Conservation (phyloP, 371 early-diverging fungal genomes). For the Vairimorpha necatrix region DNA sequence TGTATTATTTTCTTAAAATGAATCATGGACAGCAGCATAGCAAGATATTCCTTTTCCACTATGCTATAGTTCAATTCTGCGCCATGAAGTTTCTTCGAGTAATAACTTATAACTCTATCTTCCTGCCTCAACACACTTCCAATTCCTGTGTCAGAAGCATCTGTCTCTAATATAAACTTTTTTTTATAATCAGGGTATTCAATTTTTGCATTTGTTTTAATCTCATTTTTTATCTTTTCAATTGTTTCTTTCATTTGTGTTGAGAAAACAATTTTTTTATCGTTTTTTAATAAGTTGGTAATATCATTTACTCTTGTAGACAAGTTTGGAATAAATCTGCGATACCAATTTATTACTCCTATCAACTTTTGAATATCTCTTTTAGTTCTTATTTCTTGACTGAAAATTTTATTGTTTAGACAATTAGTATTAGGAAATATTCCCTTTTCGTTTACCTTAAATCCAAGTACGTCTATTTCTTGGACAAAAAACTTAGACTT, state of each 20-base stretch:
- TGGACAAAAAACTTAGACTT: constrained; percentile 64
- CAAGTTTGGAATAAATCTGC: not conserved
- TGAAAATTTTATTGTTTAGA: not conserved
- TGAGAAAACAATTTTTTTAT: no score
- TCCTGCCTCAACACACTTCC: constrained; percentile 44
- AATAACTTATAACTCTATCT: constrained; percentile 10
- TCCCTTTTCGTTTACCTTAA: constrained; percentile 46
- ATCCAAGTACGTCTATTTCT: constrained; percentile 61
- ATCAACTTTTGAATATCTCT: not conserved
- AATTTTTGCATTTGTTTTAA: not conserved
- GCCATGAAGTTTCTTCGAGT: constrained; percentile 17
- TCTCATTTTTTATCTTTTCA: not conserved
- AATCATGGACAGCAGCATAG: constrained; percentile 11
- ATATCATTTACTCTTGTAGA: not conserved
- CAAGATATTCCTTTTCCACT: constrained; percentile 48
- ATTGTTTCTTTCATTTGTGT: no score
- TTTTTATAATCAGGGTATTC: not conserved
- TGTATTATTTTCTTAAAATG: constrained; percentile 28
- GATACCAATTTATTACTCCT: constrained; percentile 9
- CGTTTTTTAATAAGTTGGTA: not conserved
- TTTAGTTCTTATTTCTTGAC: not conserved
- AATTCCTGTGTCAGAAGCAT: constrained; percentile 45
- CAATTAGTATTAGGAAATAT: not conserved
- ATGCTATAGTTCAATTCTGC: constrained; percentile 41
- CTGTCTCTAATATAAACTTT: constrained; percentile 35